Percentiles rank a stretch among this genome's conserved stretches.
Evolutionary conservation across 2,329 filamentous ascomycete species (phyloP).

Genomic region (Scorias spongiosa): DNA sequence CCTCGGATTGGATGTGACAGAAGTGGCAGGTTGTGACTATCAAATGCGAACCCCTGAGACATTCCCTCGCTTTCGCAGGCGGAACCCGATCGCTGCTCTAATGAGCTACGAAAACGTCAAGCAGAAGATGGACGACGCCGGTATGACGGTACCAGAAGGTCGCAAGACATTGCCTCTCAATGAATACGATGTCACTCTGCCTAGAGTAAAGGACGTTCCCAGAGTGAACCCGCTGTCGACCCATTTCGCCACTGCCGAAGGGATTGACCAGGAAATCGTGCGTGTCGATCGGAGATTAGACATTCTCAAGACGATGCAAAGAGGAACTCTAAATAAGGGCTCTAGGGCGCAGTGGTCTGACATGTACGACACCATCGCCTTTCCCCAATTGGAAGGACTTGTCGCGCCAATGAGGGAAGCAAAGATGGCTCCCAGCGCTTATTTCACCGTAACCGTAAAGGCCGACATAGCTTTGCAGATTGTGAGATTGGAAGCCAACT

Average conservation of each 20-base stretch:
- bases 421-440: neutral
- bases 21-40: conserved; percentile 9
- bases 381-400: neutral
- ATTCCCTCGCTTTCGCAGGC: neutral
- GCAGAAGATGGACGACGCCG: neutral
- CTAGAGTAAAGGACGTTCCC: neutral
- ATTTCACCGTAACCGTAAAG: neutral
- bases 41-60: neutral
- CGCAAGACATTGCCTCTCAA: neutral
- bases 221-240: neutral
- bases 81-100: neutral
- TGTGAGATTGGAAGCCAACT: conserved; percentile 16
- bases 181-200: neutral
- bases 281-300: neutral
- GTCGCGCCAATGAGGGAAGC: neutral
- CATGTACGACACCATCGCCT: neutral
- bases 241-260: neutral
- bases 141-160: neutral
- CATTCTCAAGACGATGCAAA: neutral
- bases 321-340: neutral
- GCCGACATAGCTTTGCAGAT: conserved; percentile 9
- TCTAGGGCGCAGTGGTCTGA: neutral
- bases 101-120: neutral
- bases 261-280: neutral
- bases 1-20: conserved; percentile 28